Conservation (phyloP, 2,329 filamentous ascomycete genomes). For the Cercospora canescens region DNA sequence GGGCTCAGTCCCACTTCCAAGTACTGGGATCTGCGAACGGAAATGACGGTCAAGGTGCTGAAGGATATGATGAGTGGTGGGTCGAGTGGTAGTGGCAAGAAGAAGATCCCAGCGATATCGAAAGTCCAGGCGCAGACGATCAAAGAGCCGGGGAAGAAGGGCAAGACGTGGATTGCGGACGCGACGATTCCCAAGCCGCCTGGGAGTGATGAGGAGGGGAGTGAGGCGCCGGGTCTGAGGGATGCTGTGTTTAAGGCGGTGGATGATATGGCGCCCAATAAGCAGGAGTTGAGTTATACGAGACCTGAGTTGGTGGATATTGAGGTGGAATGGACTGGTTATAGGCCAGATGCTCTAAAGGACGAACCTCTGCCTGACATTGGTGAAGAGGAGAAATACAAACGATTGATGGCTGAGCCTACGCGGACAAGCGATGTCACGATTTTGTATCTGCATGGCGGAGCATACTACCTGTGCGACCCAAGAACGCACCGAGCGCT, state of each 20-base stretch:
- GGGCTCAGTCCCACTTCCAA: conserved; percentile 67
- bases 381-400: conserved; percentile 65
- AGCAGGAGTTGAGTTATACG: conserved; percentile 40
- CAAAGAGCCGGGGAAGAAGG: conserved; percentile 69
- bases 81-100: conserved; percentile 31
- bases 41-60: conserved; percentile 70
- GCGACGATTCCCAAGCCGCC: conserved; percentile 61
- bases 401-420: conserved; percentile 66
- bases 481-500: conserved; percentile 64
- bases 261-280: conserved; percentile 42
- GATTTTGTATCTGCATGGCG: conserved; percentile 74
- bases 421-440: conserved; percentile 57
- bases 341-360: conserved; percentile 56
- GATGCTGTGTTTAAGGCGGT: conserved; percentile 49
- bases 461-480: conserved; percentile 72
- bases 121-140: conserved; percentile 64
- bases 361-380: conserved; percentile 56
- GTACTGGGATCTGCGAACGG: conserved; percentile 77
- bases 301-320: conserved; percentile 58
- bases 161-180: conserved; percentile 77
- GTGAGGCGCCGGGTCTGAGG: conserved; percentile 50
- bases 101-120: conserved; percentile 54
- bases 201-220: conserved; percentile 46
- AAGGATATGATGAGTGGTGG: conserved; percentile 58
- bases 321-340: conserved; percentile 76